Evolutionary conservation across 768 basidiomycete genomes (phyloP).

Genomic region (Trametes sanguinea): DNA sequence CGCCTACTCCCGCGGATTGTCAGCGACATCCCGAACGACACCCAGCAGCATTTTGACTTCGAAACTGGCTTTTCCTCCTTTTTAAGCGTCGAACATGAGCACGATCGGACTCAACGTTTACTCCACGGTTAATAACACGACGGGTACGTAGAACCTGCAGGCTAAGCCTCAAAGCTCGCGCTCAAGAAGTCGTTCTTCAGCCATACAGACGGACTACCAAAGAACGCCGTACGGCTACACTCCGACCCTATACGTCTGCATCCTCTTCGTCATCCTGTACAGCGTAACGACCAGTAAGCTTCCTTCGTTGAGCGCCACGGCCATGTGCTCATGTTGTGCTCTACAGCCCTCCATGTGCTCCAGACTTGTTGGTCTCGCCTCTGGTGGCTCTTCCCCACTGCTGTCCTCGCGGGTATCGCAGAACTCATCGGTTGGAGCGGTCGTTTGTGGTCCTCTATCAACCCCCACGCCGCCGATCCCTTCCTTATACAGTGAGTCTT

Average conservation of each 20-base stretch:
- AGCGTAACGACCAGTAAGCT: conserved; percentile 32
- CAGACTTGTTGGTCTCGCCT: conserved; percentile 34
- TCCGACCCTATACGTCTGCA: conserved; percentile 40
- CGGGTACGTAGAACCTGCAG: no score
- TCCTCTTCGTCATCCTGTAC: conserved; percentile 40
- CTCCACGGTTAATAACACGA: no score
- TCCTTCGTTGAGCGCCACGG: neutral
- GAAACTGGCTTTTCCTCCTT: no score
- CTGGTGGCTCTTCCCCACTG: conserved; percentile 40
- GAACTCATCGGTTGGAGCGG: conserved; percentile 44
- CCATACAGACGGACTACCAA: no score
- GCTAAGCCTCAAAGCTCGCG: no score
- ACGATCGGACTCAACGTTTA: no score
- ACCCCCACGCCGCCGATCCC: conserved; percentile 30
- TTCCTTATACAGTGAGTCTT: conserved; percentile 45
- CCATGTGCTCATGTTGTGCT: neutral
- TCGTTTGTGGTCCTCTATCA: conserved; percentile 37
- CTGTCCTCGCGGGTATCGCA: conserved; percentile 33
- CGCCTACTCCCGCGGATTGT: no score
- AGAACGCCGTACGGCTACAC: conserved; percentile 36
- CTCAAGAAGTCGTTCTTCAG: no score
- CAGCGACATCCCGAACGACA: no score
- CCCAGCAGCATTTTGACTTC: no score
- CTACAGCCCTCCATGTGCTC: conserved; percentile 24
- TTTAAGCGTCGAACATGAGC: no score